phyloP scores from a whole-genome alignment of 495 filamentous ascomycete species.

The Penicillium bialowiezense region DNA sequence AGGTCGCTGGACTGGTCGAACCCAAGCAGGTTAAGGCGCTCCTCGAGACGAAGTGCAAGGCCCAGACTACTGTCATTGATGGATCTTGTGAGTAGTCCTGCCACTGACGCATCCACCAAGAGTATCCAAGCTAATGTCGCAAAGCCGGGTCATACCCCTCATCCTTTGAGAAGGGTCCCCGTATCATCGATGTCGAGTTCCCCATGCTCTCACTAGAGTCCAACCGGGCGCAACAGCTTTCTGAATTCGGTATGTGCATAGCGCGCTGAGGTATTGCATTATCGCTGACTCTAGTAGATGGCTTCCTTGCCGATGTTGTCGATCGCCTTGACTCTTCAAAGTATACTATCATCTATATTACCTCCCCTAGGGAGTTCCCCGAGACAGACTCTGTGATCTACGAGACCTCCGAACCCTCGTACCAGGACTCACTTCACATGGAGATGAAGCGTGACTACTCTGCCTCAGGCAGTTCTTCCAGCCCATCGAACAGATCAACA shows the following conservation, averaged over 20 bases:
- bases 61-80: conserved; percentile 52
- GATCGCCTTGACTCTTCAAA: conserved; percentile 53
- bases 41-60: conserved; percentile 52
- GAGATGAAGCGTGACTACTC: conserved; percentile 59
- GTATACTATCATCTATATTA: conserved; percentile 64
- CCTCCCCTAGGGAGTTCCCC: conserved; percentile 43
- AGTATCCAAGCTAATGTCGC: conserved; percentile 12
- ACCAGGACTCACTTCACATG: conserved; percentile 49
- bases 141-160: conserved; percentile 46
- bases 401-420: conserved; percentile 48
- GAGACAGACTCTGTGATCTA: conserved; percentile 43
- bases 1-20: conserved; percentile 61
- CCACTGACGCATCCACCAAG: not conserved
- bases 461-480: conserved; percentile 17
- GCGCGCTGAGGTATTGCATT: not conserved
- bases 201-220: conserved; percentile 42
- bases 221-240: conserved; percentile 40
- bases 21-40: conserved; percentile 50
- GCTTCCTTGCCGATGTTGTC: conserved; percentile 57
- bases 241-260: conserved; percentile 43
- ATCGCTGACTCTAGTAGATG: conserved; percentile 42
- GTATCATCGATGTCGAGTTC: conserved; percentile 51
- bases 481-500: conserved; percentile 17
- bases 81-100: conserved; percentile 56
- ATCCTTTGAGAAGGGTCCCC: conserved; percentile 44